These are phyloP conservation scores for Dothideomycetidae sp. DNA, from an alignment of 2,329 filamentous ascomycete species.

Conservation along the genomic window DNA sequence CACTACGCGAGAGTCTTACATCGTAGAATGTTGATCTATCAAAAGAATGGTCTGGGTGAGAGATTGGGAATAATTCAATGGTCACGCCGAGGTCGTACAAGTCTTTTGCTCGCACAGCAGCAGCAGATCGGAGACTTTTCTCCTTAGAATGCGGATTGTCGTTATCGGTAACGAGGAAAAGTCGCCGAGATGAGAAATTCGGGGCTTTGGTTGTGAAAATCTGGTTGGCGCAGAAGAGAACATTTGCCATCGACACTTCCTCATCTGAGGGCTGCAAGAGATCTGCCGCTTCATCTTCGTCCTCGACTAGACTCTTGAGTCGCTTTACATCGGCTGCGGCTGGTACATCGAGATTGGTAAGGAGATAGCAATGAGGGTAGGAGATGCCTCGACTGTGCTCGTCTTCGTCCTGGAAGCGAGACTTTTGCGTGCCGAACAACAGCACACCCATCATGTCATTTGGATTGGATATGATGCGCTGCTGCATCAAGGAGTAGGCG, in stretches of 20 bases:
- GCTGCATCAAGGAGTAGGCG: slow-evolving; percentile 90
- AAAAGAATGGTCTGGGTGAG: slow-evolving; percentile 54
- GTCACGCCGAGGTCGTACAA: slow-evolving; percentile 83
- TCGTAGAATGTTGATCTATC: slow-evolving; percentile 83
- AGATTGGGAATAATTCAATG: slow-evolving; percentile 89
- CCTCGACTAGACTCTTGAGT: slow-evolving; percentile 61
- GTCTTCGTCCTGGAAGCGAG: slow-evolving; percentile 59
- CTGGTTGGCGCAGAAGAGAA: slow-evolving; percentile 90
- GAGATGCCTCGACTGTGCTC: slow-evolving; percentile 43
- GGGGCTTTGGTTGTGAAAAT: slow-evolving; percentile 90
- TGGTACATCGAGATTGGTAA: slow-evolving; percentile 77
- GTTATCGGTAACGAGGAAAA: slow-evolving; percentile 95
- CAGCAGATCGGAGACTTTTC: slow-evolving; percentile 58
- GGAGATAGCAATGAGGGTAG: slow-evolving; percentile 86
- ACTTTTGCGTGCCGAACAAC: slow-evolving; percentile 77
- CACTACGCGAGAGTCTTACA: slow-evolving; percentile 27
- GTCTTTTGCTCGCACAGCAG: slow-evolving; percentile 81
- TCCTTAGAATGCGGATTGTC: slow-evolving; percentile 67
- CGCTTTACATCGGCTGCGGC: slow-evolving; percentile 74
- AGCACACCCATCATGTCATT: slow-evolving; percentile 95
- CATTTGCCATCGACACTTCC: slow-evolving; percentile 65
- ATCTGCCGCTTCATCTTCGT: slow-evolving; percentile 56
- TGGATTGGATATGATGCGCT: slow-evolving; percentile 92
- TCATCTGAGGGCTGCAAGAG: slow-evolving; percentile 57
- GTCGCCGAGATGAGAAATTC: slow-evolving; percentile 78